Percentiles rank a stretch among this genome's conserved stretches.
These are phyloP conservation scores for Sporisorium iseilematis-ciliati DNA, from an alignment of 1,284 basidiomycete genomes.

Conservation along the genomic window DNA sequence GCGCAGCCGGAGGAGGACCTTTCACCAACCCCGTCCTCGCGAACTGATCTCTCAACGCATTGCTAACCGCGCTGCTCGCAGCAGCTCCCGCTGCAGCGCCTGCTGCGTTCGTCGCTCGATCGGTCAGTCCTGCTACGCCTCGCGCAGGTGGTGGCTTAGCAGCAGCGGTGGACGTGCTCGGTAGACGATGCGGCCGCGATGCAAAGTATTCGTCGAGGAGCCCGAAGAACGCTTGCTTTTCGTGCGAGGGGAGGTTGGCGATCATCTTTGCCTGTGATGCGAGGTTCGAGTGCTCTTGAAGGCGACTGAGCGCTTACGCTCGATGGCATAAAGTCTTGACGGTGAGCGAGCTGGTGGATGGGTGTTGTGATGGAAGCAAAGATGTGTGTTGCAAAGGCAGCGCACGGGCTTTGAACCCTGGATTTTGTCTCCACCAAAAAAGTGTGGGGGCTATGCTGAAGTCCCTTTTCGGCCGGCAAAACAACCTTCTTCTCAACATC, in stretches of 20 bases:
- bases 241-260: conserved; percentile 30
- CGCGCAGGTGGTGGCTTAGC: not conserved
- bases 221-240: conserved; percentile 58
- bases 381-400: not conserved
- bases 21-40: conserved; percentile 23
- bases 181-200: conserved; percentile 50
- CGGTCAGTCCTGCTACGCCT: conserved; percentile 12
- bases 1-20: conserved; percentile 24
- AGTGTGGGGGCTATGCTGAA: conserved; percentile 4
- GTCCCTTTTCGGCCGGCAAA: conserved; percentile 18
- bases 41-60: conserved; percentile 32
- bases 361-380: not conserved
- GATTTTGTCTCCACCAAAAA: conserved; percentile 14
- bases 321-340: not conserved
- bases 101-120: conserved; percentile 26
- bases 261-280: no score
- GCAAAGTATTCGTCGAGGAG: conserved; percentile 65
- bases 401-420: conserved; percentile 9
- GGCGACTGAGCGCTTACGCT: no score
- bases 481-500: not conserved
- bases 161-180: not conserved
- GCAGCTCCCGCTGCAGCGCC: conserved; percentile 39
- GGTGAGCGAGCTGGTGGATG: not conserved
- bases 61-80: conserved; percentile 20
- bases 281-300: not conserved